These are phyloP conservation scores for Cyberlindnera nakhonratchasimensis DNA, from an alignment of 805 yeast genomes.

Conservation along the genomic window DNA sequence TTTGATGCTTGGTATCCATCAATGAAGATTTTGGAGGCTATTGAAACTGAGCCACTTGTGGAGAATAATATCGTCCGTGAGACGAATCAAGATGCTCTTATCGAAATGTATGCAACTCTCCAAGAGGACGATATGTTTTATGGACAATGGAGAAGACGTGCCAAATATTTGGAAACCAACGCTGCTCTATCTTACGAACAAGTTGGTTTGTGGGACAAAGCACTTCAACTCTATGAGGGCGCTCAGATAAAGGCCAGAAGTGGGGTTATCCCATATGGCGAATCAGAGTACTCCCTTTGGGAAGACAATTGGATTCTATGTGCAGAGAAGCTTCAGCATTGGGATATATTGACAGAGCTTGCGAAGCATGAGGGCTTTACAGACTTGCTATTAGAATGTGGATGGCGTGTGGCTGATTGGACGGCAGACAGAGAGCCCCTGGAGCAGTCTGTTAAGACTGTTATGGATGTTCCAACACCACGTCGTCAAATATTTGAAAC, in stretches of 20 bases:
- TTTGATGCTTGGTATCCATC: conserved; percentile 92
- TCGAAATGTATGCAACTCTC: conserved; percentile 81
- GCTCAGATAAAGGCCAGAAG: conserved; percentile 96
- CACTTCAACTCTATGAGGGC: conserved; percentile 88
- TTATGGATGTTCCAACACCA: conserved; percentile 98
- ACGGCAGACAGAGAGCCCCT: conserved; percentile 89
- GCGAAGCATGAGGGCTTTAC: conserved; percentile 98
- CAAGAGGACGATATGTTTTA: conserved; percentile 97
- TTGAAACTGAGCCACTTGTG: conserved; percentile 52
- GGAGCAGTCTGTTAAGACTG: conserved; percentile 90
- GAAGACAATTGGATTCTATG: conserved; percentile 98
- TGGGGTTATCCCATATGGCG: conserved; percentile 93
- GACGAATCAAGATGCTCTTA: conserved; percentile 83
- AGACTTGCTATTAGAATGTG: conserved; percentile 92
- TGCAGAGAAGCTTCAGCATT: conserved; percentile 94
- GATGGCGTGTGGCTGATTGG: conserved; percentile 99
- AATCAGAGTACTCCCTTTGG: conserved; percentile 93
- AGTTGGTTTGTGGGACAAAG: conserved; percentile 91
- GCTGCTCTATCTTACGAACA: conserved; percentile 93
- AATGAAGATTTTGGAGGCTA: conserved; percentile 75
- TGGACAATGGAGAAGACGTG: conserved; percentile 96
- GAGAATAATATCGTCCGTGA: conserved; percentile 77
- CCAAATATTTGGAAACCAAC: conserved; percentile 90
- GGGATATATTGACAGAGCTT: conserved; percentile 95
- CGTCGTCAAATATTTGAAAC: conserved; percentile 95